Base-by-base conservation (phyloP, 768 basidiomycete species). In the Phylloporus sp. region DNA sequence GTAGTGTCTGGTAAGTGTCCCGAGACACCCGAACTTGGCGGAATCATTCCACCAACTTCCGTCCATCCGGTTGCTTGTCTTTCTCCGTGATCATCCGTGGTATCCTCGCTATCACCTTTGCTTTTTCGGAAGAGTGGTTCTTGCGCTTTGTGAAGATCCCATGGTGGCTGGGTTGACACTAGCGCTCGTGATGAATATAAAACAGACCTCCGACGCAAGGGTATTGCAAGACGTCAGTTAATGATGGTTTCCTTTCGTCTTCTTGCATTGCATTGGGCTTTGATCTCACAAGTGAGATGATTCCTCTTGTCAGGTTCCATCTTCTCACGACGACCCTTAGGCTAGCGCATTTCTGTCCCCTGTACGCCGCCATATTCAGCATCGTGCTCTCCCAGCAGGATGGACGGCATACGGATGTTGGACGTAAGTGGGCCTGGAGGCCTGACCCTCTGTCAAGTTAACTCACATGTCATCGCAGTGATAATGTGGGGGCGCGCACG, bases 351-450 rank as follows among this genome's bases (percentile, higher is more conserved):
- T 40, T 5, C 49, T 47, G 10, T 44, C 53, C 1, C 28, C 16
- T 10, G 22, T 27, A 20, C 53, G 8, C 36, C 49, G 24, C 26
- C 40, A 46, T 50, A 7, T 24, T 11, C 48, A 64, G 45, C 55
- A 47, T 32, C 64, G 60, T 24, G 42, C 52, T 1, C 74, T 86
- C 45, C 83, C 82, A 8, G 70, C 71, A 3, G 72, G 67, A 44
- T 88, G 85, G 85, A 72, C 72, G 16, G 74, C 76, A 15, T 65
- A 74, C 50, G 84, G 84, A 61, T 88, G 86, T 59, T 81, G 79
- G 70, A 78, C 76, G 85, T 86, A 53, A 42, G 72, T 66, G 7
- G 15, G 22, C 20, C 15, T 61, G 39, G 20, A 15, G 9, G 15
- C 32, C 24, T 4, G 16, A 26, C 16, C 22, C 8, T 41, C 15